phyloP scores from a whole-genome alignment of 2,329 filamentous ascomycete species.

The Elsinoe perseae region DNA sequence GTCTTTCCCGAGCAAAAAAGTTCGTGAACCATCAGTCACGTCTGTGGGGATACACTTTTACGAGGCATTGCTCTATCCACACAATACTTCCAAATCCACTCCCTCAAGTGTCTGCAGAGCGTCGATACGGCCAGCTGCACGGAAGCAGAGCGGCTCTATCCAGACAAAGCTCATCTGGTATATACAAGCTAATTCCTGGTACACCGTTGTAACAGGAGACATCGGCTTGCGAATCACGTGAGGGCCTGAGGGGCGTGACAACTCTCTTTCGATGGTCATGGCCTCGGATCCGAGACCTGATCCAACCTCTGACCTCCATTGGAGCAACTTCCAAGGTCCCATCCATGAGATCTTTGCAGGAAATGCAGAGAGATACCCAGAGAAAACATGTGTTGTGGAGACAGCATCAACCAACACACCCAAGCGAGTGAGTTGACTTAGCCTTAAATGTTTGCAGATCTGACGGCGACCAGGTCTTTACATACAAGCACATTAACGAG shows the following conservation, averaged over 20 bases:
- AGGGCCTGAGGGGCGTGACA: not conserved
- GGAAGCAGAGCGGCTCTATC: not conserved
- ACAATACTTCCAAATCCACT: not conserved
- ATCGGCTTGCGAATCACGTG: not conserved
- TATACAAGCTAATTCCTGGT: too few relatives aligned
- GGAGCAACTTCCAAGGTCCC: conserved; percentile 56
- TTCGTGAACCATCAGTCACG: conserved; percentile 7
- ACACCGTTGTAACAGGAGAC: not conserved
- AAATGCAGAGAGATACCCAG: conserved; percentile 62
- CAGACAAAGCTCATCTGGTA: too few relatives aligned
- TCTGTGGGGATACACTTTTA: not conserved
- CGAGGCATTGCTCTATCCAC: not conserved
- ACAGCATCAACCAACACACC: conserved; percentile 45
- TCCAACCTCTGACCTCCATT: conserved; percentile 59
- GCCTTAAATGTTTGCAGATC: too few relatives aligned
- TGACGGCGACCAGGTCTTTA: conserved; percentile 61
- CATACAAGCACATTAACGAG: conserved; percentile 79
- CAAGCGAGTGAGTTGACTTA: conserved; percentile 23
- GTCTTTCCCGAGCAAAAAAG: conserved; percentile 1
- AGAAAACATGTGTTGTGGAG: conserved; percentile 60
- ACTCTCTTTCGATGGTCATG: conserved; percentile 20
- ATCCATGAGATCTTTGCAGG: conserved; percentile 63
- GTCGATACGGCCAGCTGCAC: too few relatives aligned
- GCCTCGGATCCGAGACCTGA: conserved; percentile 43
- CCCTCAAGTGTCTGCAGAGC: not conserved